These are phyloP conservation scores for Fonsecaea pedrosoi DNA, from an alignment of 2,329 filamentous ascomycete genomes.

Conservation along the genomic window DNA sequence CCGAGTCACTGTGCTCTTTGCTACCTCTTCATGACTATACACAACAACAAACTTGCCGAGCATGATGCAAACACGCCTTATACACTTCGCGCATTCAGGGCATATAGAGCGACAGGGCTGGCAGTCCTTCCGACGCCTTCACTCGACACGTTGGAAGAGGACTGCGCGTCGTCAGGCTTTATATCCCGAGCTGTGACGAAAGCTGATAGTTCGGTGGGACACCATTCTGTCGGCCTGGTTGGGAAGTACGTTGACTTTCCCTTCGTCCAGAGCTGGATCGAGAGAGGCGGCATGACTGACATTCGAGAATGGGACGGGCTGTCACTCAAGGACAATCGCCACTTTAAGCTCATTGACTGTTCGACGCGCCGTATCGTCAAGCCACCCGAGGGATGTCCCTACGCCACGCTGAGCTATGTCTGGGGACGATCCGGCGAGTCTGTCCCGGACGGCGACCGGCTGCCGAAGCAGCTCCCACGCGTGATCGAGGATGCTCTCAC, in stretches of 20 bases:
- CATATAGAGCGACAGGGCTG: not conserved
- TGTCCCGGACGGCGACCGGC: constrained; percentile 48
- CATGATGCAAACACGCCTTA: not conserved
- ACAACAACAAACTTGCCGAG: not conserved
- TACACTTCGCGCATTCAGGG: not conserved
- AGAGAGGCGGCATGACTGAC: not conserved
- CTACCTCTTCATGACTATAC: not conserved
- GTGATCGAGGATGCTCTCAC: constrained; percentile 34
- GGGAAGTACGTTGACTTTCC: not conserved
- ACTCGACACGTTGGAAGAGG: not conserved
- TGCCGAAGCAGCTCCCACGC: constrained; percentile 50
- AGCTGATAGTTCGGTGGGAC: not conserved
- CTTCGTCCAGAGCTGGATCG: constrained; percentile 2
- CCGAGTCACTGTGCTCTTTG: not conserved
- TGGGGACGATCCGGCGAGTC: constrained; percentile 45
- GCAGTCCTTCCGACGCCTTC: not conserved
- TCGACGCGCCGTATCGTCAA: constrained; percentile 7
- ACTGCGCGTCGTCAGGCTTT: not conserved
- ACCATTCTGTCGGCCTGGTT: not conserved
- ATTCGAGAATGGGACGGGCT: not conserved
- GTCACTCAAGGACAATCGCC: not conserved
- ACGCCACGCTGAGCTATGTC: constrained; percentile 58
- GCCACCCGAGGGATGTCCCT: constrained; percentile 33
- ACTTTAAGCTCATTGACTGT: constrained; percentile 10
- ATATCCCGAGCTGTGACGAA: not conserved